phyloP scores from a whole-genome alignment of 2,329 filamentous ascomycete genomes.

The Clarireedia monteithiana region DNA sequence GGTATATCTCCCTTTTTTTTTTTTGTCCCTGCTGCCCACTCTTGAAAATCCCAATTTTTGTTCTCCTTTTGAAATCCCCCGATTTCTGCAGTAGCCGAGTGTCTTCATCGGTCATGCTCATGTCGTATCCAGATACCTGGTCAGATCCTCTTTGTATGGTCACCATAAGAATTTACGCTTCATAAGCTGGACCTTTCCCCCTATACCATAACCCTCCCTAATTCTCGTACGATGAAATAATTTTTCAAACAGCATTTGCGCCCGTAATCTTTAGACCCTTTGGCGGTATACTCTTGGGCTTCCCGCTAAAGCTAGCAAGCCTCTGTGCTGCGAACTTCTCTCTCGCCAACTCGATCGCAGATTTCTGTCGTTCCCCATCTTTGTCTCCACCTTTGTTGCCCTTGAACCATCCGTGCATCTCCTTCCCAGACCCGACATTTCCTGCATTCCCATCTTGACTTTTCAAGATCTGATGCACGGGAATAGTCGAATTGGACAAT shows the following conservation, averaged over 20 bases:
- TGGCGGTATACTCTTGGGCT: constrained; percentile 2
- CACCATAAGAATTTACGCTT: neutral
- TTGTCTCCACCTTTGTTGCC: constrained; percentile 9
- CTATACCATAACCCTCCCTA: neutral
- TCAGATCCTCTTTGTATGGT: neutral
- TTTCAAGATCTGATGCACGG: neutral
- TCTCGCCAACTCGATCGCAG: constrained; percentile 26
- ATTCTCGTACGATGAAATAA: neutral
- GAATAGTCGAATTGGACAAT: neutral
- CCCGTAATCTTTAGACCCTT: constrained; percentile 12
- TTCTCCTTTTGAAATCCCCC: too few species aligned
- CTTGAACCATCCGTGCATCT: neutral
- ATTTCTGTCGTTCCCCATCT: constrained; percentile 14
- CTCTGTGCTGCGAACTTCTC: constrained; percentile 27
- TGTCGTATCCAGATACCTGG: too few species aligned
- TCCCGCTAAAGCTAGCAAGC: constrained; percentile 8
- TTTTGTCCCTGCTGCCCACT: too few species aligned
- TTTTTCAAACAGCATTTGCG: constrained; percentile 5
- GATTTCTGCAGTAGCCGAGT: too few species aligned
- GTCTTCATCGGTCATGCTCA: too few species aligned
- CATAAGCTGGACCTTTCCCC: neutral
- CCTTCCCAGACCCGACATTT: neutral
- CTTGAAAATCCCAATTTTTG: too few species aligned
- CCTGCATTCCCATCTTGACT: constrained; percentile 1
- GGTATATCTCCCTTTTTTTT: too few species aligned